Evolutionary conservation across 345 rosid genomes (phyloP).

Genomic region (Cardamine resedifolia): DNA sequence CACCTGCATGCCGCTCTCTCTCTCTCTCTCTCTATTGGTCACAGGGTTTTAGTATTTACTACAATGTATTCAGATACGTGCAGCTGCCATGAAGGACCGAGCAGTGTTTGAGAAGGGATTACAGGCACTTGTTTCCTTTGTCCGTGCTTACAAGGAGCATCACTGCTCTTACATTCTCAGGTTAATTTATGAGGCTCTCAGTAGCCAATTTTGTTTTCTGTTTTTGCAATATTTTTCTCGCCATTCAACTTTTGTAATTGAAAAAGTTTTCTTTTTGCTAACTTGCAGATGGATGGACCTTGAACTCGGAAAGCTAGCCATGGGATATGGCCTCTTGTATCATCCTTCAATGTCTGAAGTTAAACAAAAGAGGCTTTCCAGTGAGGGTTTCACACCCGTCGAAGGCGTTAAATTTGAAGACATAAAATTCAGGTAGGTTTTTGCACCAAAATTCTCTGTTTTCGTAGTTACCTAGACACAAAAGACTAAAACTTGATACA

Average conservation of each 20-base stretch:
- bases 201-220: background rate
- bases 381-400: slow-evolving; percentile 60
- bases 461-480: too few relatives aligned
- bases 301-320: slow-evolving; percentile 81
- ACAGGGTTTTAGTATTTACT: background rate
- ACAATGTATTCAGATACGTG: slow-evolving; percentile 49
- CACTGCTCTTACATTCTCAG: slow-evolving; percentile 77
- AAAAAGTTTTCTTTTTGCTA: background rate
- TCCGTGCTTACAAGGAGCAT: slow-evolving; percentile 92
- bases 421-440: slow-evolving; percentile 57
- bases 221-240: too few relatives aligned
- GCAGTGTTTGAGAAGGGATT: slow-evolving; percentile 89
- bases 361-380: slow-evolving; percentile 55
- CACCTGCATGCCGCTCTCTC: slow-evolving; percentile 1
- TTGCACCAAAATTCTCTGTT: too few relatives aligned
- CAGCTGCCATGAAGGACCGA: slow-evolving; percentile 67
- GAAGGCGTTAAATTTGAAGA: slow-evolving; percentile 57
- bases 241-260: background rate
- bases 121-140: slow-evolving; percentile 79
- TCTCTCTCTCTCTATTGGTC: background rate
- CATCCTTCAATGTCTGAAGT: slow-evolving; percentile 81
- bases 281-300: slow-evolving; percentile 69
- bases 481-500: too few relatives aligned
- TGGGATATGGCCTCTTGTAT: slow-evolving; percentile 83
- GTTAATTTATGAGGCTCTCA: too few relatives aligned